Evolutionary conservation across 352 stramenopile genomes (phyloP).

Genomic region (Globisporangium acanthophoron): DNA sequence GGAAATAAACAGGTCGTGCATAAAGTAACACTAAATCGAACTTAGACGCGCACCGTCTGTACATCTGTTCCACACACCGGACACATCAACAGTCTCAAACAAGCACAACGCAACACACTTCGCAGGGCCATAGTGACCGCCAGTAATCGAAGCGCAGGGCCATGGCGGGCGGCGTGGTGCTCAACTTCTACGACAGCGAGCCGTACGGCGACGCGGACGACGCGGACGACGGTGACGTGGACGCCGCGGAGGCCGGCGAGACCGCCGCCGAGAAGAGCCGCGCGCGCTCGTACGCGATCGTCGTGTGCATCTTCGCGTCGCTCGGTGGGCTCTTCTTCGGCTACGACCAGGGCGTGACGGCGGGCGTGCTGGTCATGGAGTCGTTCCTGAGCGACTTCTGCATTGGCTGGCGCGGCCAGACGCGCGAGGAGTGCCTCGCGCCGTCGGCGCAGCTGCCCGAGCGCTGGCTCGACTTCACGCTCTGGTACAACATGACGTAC

Average conservation of each 20-base stretch:
- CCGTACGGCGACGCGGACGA: neutral
- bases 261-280: slow-evolving; percentile 11
- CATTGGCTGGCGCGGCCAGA: slow-evolving; percentile 21
- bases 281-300: slow-evolving; percentile 26
- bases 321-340: slow-evolving; percentile 35
- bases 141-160: too few species aligned
- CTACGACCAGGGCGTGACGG: slow-evolving; percentile 33
- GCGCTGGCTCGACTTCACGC: slow-evolving; percentile 17
- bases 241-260: neutral
- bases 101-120: too few species aligned
- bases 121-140: too few species aligned
- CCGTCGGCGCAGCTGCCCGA: neutral
- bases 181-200: slow-evolving; percentile 3
- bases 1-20: too few species aligned
- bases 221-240: neutral
- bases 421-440: slow-evolving; percentile 17
- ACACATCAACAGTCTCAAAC: too few species aligned
- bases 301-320: slow-evolving; percentile 34
- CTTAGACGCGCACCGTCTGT: too few species aligned
- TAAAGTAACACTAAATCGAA: too few species aligned
- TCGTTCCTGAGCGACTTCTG: slow-evolving; percentile 32
- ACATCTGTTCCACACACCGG: too few species aligned
- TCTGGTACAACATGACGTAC: slow-evolving; percentile 27
- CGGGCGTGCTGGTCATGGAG: slow-evolving; percentile 31
- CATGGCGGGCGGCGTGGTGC: slow-evolving; percentile 2